These are phyloP conservation scores for Aspergillus arachidicola DNA, from an alignment of 2,329 filamentous ascomycete genomes.

Conservation along the genomic window DNA sequence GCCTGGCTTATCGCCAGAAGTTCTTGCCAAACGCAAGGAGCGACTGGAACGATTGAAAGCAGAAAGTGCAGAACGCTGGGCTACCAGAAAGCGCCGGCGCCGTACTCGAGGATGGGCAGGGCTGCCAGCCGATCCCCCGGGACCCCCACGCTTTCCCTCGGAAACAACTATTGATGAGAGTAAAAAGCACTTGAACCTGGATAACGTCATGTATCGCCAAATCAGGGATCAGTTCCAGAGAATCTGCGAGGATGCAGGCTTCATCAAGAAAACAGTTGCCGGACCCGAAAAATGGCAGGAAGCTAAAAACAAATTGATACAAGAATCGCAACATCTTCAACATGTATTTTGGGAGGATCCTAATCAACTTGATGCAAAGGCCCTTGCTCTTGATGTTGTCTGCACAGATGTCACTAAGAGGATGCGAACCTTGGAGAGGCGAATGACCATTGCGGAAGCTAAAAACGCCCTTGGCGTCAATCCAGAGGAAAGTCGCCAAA, in stretches of 20 bases:
- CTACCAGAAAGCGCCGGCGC: constrained; percentile 66
- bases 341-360: constrained; percentile 62
- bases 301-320: constrained; percentile 68
- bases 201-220: constrained; percentile 64
- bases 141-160: constrained; percentile 74
- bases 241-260: constrained; percentile 68
- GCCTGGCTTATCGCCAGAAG: constrained; percentile 48
- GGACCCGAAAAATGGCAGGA: constrained; percentile 74
- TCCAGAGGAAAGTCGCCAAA: constrained; percentile 65
- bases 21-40: constrained; percentile 57
- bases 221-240: constrained; percentile 68
- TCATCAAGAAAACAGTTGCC: constrained; percentile 75
- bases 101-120: constrained; percentile 70
- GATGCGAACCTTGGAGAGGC: constrained; percentile 65
- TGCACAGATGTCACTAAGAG: constrained; percentile 81
- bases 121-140: constrained; percentile 67
- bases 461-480: constrained; percentile 73
- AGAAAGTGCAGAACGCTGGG: constrained; percentile 65
- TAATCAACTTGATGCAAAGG: constrained; percentile 62
- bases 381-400: constrained; percentile 74
- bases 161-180: constrained; percentile 82
- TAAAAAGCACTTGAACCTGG: constrained; percentile 68
- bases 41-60: constrained; percentile 57
- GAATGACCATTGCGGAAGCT: constrained; percentile 74
- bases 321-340: constrained; percentile 66